Evolutionary conservation across 2,329 filamentous ascomycete genomes (phyloP), one percentile per base, ranked within the genome.

Genomic region (Phialocephala sp.): DNA sequence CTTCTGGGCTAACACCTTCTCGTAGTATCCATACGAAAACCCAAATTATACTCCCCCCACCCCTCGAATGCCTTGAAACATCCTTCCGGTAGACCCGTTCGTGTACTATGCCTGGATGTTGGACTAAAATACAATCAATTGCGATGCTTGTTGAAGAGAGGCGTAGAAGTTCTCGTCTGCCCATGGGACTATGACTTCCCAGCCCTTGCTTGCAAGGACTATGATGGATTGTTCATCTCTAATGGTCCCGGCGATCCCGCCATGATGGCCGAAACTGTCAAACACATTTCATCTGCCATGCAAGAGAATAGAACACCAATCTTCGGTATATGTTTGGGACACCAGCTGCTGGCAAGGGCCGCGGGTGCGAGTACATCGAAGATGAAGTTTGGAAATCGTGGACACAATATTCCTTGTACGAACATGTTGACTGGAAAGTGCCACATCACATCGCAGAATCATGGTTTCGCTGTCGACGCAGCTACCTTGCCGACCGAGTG

Each of bases 361-460:
- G 89, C 93, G 37, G 94, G 94, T 63, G 94, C 94, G 56, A 84
- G 84, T 56, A 98, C 95, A 0, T 80, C 86, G 75, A 99, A 99
- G 85, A 97, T 99, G 93, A 98, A 98, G 85, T 99, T 97, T 76
- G 95, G 95, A 82, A 99, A 99, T 83, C 92, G 95, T 75, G 95
- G 94, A 52, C 93, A 97, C 84, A 99, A 99, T 82, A 98, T 99
- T 75, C 95, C 95, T 54, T 97, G 94, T 84, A 98, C 94, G 12
- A 97, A 91, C 81, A 87, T 97, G 86, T 84, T 98, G 71, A 97
- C 94, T 54, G 95, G 95, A 73, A 93, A 93, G 81, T 99, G 95
- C 79, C 94, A 99, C 81, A 99, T 99, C 77, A 99, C 95, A 47
- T 98, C 95, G 11, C 95, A 99, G 80, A 99, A 99, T 80, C 95